phyloP scores from a whole-genome alignment of 805 yeast species.

The Metschnikowia similis region DNA sequence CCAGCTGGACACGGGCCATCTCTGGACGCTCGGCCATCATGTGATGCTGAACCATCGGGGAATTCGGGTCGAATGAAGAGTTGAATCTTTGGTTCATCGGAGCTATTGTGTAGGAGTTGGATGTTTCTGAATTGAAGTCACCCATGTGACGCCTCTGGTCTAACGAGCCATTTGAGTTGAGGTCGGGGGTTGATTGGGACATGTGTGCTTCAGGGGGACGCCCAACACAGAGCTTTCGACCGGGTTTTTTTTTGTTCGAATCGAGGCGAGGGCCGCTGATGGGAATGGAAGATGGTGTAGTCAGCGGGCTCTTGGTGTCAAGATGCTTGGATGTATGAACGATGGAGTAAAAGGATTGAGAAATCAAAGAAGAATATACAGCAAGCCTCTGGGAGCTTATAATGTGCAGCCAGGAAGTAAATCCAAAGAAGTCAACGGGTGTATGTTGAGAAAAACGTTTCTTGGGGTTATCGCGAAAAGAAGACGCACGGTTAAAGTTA shows the following conservation, averaged over 20 bases:
- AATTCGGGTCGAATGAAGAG: neutral
- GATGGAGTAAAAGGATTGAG: neutral
- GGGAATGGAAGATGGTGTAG: neutral
- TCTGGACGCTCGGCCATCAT: slow-evolving; percentile 1
- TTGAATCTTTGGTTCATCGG: neutral
- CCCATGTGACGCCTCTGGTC: neutral
- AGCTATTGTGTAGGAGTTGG: neutral
- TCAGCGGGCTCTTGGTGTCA: neutral
- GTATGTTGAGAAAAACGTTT: slow-evolving; percentile 2
- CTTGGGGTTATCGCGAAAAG: slow-evolving; percentile 2
- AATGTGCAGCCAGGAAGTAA: neutral
- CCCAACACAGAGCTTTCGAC: no score
- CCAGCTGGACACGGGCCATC: slow-evolving; percentile 3
- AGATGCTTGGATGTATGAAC: neutral
- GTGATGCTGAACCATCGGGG: neutral
- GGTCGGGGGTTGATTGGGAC: neutral
- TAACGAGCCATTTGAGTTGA: neutral
- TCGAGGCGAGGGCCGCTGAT: neutral
- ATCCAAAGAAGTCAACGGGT: neutral
- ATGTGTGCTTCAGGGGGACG: neutral
- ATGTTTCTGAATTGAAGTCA: neutral
- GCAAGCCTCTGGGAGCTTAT: neutral
- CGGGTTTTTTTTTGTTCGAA: neutral
- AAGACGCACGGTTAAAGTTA: slow-evolving; percentile 3
- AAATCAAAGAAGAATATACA: neutral